Evolutionary conservation across 257 asterid species (phyloP).

Genomic region (Solanum tacnaense): DNA sequence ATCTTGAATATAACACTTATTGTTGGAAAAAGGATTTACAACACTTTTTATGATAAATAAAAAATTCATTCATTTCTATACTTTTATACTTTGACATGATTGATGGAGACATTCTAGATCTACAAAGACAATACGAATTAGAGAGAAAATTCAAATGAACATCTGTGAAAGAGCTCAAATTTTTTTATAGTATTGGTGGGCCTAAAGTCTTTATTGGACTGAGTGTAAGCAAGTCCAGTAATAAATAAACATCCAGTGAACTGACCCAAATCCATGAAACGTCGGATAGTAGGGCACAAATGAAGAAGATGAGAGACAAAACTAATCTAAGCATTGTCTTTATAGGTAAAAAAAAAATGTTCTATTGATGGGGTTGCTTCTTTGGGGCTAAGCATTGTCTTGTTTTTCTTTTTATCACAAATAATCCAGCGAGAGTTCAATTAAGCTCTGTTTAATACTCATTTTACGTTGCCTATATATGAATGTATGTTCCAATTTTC

Average conservation of each 20-base stretch:
- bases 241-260: background rate
- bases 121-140: too few relatives aligned
- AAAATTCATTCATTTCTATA: background rate
- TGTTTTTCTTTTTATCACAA: too few relatives aligned
- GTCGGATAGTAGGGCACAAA: background rate
- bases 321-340: background rate
- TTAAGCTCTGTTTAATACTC: background rate
- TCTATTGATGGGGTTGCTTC: background rate
- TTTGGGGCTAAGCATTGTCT: background rate
- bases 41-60: too few relatives aligned
- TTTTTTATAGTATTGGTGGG: background rate
- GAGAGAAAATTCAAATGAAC: too few relatives aligned
- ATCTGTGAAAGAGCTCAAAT: too few relatives aligned
- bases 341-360: too few relatives aligned
- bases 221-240: background rate
- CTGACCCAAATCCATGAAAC: background rate
- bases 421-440: background rate
- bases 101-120: background rate
- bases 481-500: background rate
- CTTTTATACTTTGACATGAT: background rate
- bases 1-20: background rate
- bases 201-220: background rate
- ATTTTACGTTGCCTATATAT: background rate
- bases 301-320: background rate
- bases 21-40: too few relatives aligned